These are phyloP conservation scores for Apiospora aurea DNA, from an alignment of 2,329 filamentous ascomycete genomes.

Conservation along the genomic window DNA sequence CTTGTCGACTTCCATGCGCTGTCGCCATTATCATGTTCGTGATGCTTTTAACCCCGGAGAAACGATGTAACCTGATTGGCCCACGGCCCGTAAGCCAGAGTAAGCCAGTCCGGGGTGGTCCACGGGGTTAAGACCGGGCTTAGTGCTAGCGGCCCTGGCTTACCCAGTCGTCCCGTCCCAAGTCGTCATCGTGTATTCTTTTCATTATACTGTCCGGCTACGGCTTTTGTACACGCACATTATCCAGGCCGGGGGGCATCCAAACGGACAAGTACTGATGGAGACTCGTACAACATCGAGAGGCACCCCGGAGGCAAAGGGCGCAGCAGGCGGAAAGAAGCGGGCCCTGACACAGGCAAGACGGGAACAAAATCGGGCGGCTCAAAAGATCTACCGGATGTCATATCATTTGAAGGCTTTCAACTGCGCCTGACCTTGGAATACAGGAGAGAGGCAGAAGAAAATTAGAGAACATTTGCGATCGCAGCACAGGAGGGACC, in stretches of 20 bases:
- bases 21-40: background rate
- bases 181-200: too few species aligned
- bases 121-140: slow-evolving; percentile 19
- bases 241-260: background rate
- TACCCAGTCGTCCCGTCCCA: background rate
- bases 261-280: background rate
- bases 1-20: background rate
- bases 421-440: background rate
- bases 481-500: background rate
- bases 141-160: background rate
- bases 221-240: background rate
- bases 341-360: slow-evolving; percentile 46
- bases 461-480: background rate
- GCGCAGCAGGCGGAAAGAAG: slow-evolving; percentile 32
- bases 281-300: background rate
- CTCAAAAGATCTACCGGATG: slow-evolving; percentile 45
- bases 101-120: slow-evolving; percentile 1
- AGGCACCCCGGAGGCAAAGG: background rate
- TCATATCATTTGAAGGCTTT: background rate
- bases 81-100: slow-evolving; percentile 15
- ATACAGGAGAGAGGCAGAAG: background rate
- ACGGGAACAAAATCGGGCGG: slow-evolving; percentile 46
- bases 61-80: slow-evolving; percentile 15
- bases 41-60: background rate
- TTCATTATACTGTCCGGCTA: background rate